Conservation (phyloP, 805 yeast species). For the Maudiozyma barnettii region DNA sequence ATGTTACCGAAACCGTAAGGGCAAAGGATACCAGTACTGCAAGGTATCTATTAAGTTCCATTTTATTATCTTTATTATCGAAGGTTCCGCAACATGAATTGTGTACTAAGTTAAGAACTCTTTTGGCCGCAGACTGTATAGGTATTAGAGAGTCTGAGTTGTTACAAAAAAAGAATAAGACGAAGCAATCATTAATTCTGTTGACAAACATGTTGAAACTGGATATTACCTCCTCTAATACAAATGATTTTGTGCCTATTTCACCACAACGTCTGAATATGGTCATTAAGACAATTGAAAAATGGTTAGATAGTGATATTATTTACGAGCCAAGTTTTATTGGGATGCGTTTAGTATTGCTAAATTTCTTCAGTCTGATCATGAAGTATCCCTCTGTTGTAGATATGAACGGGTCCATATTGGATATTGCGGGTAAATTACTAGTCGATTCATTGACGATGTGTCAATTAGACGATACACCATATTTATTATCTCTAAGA, state of each 20-base stretch:
- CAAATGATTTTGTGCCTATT: conserved; percentile 34
- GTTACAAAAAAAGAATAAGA: conserved; percentile 34
- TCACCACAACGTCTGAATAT: conserved; percentile 57
- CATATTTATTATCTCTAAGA: conserved; percentile 34
- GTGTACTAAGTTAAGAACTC: conserved; percentile 47
- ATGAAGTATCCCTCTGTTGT: conserved; percentile 28
- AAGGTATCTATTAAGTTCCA: conserved; percentile 24
- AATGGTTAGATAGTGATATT: conserved; percentile 54
- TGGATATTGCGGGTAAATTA: conserved; percentile 38
- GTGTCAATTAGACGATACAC: conserved; percentile 30
- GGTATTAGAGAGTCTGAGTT: conserved; percentile 42
- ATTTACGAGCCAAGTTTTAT: conserved; percentile 50
- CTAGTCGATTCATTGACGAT: conserved; percentile 26
- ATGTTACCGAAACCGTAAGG: conserved; percentile 29
- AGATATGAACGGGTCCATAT: conserved; percentile 31
- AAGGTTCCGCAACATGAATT: conserved; percentile 29
- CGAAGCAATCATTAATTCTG: conserved; percentile 32
- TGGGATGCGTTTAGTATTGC: conserved; percentile 41
- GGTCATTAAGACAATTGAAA: conserved; percentile 43
- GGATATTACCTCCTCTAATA: background rate
- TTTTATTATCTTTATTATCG: conserved; percentile 28
- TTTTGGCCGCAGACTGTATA: conserved; percentile 54
- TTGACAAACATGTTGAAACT: conserved; percentile 34
- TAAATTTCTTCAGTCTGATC: conserved; percentile 34
- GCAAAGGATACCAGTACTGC: conserved; percentile 26